Percentiles rank a stretch among this genome's conserved stretches.
phyloP scores from a whole-genome alignment of 208 protist genomes.

The Borovskyia barvae region DNA sequence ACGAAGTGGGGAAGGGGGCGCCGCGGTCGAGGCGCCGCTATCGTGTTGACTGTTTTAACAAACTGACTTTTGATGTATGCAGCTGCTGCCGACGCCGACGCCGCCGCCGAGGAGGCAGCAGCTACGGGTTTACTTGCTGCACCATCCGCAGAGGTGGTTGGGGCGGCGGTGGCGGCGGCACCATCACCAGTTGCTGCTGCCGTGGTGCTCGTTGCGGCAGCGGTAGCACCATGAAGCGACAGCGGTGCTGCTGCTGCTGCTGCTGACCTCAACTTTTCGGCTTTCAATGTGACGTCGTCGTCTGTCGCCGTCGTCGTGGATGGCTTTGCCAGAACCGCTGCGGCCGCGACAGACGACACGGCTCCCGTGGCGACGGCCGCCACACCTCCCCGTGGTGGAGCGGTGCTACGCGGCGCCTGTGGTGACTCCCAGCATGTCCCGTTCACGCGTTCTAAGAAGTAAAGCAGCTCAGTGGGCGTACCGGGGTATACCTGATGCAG shows the following conservation, averaged over 20 bases:
- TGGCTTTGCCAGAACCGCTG: too few species aligned
- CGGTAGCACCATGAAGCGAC: too few species aligned
- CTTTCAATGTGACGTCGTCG: too few species aligned
- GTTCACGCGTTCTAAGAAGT: constrained; percentile 45
- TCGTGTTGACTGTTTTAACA: constrained; percentile 9
- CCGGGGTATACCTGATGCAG: constrained; percentile 42
- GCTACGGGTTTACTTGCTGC: not conserved
- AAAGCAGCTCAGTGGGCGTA: constrained; percentile 36
- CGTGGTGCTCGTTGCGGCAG: not conserved
- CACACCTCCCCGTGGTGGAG: not conserved
- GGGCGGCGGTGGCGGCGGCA: not conserved
- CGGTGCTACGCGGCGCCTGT: not conserved
- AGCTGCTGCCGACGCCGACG: constrained; percentile 13
- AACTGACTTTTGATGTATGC: constrained; percentile 32
- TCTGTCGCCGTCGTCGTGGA: too few species aligned
- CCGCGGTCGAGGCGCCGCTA: not conserved
- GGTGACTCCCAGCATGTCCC: constrained; percentile 54
- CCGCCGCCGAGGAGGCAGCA: constrained; percentile 10
- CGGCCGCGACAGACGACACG: not conserved
- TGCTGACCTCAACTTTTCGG: too few species aligned
- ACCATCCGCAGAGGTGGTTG: not conserved
- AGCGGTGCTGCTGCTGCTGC: not conserved
- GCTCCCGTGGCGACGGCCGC: not conserved
- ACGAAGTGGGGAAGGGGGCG: constrained; percentile 28
- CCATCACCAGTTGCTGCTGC: not conserved